Percentiles rank a stretch among this genome's conserved stretches.
phyloP scores from a whole-genome alignment of 495 filamentous ascomycete species.

The Aspergillus sclerotiicarbonarius region DNA sequence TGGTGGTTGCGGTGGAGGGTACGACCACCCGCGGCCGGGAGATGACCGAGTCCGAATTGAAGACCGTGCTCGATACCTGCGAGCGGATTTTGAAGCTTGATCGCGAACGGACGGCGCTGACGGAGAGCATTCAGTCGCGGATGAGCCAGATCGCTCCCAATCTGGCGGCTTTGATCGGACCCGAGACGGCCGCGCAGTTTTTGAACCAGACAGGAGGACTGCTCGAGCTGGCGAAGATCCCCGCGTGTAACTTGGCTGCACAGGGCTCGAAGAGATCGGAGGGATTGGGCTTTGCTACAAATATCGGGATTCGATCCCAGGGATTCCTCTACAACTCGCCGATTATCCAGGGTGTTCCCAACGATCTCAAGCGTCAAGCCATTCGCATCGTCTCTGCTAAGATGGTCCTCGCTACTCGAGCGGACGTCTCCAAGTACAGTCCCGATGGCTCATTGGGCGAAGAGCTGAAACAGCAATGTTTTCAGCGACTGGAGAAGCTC shows the following conservation, averaged over 20 bases:
- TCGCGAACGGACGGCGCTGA: conserved; percentile 80
- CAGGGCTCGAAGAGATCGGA: conserved; percentile 85
- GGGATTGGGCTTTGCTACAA: conserved; percentile 85
- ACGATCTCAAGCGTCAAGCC: conserved; percentile 86
- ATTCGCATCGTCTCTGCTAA: conserved; percentile 95
- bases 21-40: conserved; percentile 80
- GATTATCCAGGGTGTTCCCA: conserved; percentile 77
- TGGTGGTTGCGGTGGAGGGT: conserved; percentile 96
- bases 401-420: conserved; percentile 83
- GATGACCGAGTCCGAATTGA: conserved; percentile 71
- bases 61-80: conserved; percentile 73
- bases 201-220: conserved; percentile 91
- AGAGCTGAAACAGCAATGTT: conserved; percentile 77
- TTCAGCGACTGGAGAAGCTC: conserved; percentile 88
- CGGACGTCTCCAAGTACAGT: conserved; percentile 80
- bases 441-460: conserved; percentile 81
- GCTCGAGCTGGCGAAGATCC: conserved; percentile 83
- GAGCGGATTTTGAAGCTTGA: conserved; percentile 85
- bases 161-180: conserved; percentile 86
- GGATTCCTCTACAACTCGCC: conserved; percentile 91
- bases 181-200: conserved; percentile 92
- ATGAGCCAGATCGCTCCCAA: conserved; percentile 97
- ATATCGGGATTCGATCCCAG: conserved; percentile 86
- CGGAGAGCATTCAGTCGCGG: conserved; percentile 93
- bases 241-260: conserved; percentile 86